Conservation (phyloP, 768 basidiomycete genomes). For the Lactarius indigo region DNA sequence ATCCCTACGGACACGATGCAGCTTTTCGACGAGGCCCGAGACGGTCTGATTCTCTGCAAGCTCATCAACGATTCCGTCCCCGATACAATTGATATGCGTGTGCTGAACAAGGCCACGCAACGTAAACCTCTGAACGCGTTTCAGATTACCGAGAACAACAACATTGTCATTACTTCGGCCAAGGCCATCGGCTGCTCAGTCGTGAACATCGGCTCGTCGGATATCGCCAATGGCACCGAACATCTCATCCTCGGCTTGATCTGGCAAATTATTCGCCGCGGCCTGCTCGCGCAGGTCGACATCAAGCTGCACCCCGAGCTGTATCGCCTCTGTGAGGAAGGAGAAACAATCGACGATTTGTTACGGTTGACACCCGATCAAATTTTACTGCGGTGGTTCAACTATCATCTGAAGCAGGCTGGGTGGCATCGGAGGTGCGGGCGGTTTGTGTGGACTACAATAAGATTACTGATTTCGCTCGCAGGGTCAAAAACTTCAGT, state of each 20-base stretch:
- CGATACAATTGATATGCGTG: slow-evolving; percentile 98
- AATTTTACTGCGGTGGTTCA: slow-evolving; percentile 98
- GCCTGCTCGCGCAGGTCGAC: slow-evolving; percentile 90
- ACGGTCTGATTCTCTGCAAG: slow-evolving; percentile 95
- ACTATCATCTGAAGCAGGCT: slow-evolving; percentile 95
- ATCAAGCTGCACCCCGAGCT: slow-evolving; percentile 98
- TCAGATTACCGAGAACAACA: slow-evolving; percentile 99
- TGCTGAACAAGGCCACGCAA: slow-evolving; percentile 82
- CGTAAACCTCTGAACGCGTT: slow-evolving; percentile 92
- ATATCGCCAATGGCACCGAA: slow-evolving; percentile 89
- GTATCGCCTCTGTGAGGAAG: slow-evolving; percentile 94
- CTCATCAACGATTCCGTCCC: slow-evolving; percentile 99
- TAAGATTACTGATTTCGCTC: neutral
- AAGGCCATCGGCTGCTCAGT: slow-evolving; percentile 98
- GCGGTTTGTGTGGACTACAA: neutral
- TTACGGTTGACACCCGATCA: slow-evolving; percentile 93
- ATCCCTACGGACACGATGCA: slow-evolving; percentile 98
- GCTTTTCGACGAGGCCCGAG: slow-evolving; percentile 93
- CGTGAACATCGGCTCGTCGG: slow-evolving; percentile 94
- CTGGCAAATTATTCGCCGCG: slow-evolving; percentile 97
- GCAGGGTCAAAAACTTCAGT: slow-evolving; percentile 94
- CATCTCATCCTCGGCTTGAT: slow-evolving; percentile 97
- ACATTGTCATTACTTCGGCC: slow-evolving; percentile 96
- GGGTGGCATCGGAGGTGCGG: slow-evolving; percentile 80
- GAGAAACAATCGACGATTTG: slow-evolving; percentile 95